Conservation (phyloP, 768 basidiomycete genomes). For the Hebeloma cylindrosporum region DNA sequence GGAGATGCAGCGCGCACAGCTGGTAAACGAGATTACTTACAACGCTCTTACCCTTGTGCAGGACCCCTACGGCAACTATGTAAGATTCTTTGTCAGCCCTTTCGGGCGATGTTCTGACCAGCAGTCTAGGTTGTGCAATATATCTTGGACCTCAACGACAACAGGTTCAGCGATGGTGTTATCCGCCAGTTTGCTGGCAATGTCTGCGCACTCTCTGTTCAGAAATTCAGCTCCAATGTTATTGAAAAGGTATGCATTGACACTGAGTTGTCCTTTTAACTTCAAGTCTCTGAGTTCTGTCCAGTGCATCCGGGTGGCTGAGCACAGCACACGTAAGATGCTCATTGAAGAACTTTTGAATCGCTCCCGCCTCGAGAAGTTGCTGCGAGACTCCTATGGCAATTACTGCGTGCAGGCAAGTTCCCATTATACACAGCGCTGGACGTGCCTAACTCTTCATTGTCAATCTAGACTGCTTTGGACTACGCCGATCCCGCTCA, state of each 20-base stretch:
- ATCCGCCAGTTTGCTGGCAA: conserved; percentile 98
- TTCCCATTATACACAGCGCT: conserved; percentile 4
- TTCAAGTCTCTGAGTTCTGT: conserved; percentile 1
- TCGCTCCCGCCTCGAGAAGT: conserved; percentile 90
- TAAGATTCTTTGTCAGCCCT: conserved; percentile 32
- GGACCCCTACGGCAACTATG: conserved; percentile 94
- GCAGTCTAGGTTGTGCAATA: conserved; percentile 89
- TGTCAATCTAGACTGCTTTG: conserved; percentile 73
- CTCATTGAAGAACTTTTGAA: conserved; percentile 95
- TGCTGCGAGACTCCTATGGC: conserved; percentile 94
- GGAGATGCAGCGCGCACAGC: conserved; percentile 90
- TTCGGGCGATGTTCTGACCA: conserved; percentile 7
- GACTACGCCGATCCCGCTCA: conserved; percentile 97
- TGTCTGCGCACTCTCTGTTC: conserved; percentile 95
- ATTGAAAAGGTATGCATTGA: conserved; percentile 77
- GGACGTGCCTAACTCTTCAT: conserved; percentile 3
- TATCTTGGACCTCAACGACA: conserved; percentile 97
- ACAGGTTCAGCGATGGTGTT: conserved; percentile 95
- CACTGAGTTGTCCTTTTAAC: background rate
- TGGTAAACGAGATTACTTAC: conserved; percentile 98
- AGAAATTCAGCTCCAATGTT: conserved; percentile 99
- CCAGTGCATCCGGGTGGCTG: conserved; percentile 89
- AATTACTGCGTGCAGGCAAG: conserved; percentile 91
- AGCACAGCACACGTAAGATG: conserved; percentile 90
- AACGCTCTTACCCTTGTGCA: conserved; percentile 97